A percentile compares a stretch with the other conserved stretches of the same genome.
Evolutionary conservation across 1,139 yeast species (phyloP).

Genomic region (Pneumocystis wakefieldiae): DNA sequence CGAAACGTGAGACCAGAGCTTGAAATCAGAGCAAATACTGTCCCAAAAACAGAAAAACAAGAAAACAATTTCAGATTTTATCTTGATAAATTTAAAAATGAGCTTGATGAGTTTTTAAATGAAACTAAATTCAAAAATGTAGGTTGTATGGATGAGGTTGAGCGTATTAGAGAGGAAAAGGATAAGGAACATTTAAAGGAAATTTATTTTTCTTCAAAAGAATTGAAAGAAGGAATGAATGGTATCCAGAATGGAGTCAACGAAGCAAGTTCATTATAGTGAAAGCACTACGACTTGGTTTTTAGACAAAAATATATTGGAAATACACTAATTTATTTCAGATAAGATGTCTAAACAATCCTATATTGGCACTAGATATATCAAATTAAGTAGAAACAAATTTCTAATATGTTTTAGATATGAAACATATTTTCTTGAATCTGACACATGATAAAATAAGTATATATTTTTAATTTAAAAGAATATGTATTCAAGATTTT

Average conservation of each 20-base stretch:
- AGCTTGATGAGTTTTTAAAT: constrained; percentile 72
- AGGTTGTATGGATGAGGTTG: constrained; percentile 83
- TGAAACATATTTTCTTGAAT: not conserved
- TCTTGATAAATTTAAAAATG: constrained; percentile 57
- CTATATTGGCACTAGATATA: not conserved
- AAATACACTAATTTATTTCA: not conserved
- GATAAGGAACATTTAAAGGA: constrained; percentile 32
- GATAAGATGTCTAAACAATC: not conserved
- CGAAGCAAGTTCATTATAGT: not conserved
- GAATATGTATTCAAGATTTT: not conserved
- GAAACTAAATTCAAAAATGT: constrained; percentile 59
- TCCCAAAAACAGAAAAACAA: constrained; percentile 68
- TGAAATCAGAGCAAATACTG: constrained; percentile 71
- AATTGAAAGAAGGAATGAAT: not conserved
- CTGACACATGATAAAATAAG: not conserved
- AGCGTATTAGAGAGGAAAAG: constrained; percentile 47
- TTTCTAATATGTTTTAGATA: not conserved
- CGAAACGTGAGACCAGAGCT: constrained; percentile 69
- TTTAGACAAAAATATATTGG: not conserved
- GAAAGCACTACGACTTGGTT: not conserved
- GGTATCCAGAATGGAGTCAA: not conserved
- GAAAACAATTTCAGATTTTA: constrained; percentile 52
- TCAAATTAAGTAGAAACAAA: not conserved
- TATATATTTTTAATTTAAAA: not conserved
- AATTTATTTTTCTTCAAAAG: not conserved